A percentile compares a stretch with the other conserved stretches of the same genome.
phyloP scores from a whole-genome alignment of 768 basidiomycete species.

The Fomitopsis serialis region DNA sequence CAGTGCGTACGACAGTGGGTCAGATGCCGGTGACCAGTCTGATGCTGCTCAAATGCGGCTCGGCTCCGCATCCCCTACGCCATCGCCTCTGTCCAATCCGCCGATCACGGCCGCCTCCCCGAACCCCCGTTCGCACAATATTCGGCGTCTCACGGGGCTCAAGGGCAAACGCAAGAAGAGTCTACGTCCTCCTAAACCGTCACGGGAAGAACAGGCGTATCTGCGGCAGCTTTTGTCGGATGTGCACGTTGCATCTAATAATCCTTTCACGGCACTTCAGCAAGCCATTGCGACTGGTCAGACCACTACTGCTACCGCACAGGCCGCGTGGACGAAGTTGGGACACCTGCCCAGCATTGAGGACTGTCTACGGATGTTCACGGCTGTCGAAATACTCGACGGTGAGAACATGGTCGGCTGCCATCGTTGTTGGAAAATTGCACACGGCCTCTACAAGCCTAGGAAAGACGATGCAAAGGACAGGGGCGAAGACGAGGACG shows the following conservation, averaged over 20 bases:
- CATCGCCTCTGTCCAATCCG: conserved; percentile 6
- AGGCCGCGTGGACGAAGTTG: conserved; percentile 38
- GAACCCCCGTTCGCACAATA: background rate
- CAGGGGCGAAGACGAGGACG: background rate
- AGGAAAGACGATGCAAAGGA: conserved; percentile 1
- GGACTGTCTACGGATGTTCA: conserved; percentile 84
- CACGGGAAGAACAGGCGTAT: conserved; percentile 57
- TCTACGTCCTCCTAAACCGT: conserved; percentile 49
- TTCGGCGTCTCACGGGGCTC: conserved; percentile 2
- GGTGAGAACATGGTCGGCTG: conserved; percentile 96
- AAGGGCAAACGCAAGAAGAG: conserved; percentile 22
- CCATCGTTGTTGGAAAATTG: conserved; percentile 90
- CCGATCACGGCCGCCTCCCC: background rate
- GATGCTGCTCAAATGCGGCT: background rate
- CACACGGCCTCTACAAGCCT: conserved; percentile 54
- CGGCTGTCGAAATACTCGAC: conserved; percentile 87
- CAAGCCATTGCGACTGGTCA: conserved; percentile 15
- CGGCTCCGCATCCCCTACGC: background rate
- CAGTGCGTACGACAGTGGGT: conserved; percentile 3
- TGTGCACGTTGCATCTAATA: conserved; percentile 37
- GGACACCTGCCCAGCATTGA: conserved; percentile 57
- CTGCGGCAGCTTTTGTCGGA: conserved; percentile 67
- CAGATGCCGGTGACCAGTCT: conserved; percentile 6
- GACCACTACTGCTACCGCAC: conserved; percentile 27
- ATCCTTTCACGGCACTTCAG: conserved; percentile 48